A percentile compares a stretch with the other conserved stretches of the same genome.
These are phyloP conservation scores for Populus davidiana DNA, from an alignment of 345 rosid genomes.

Conservation along the genomic window DNA sequence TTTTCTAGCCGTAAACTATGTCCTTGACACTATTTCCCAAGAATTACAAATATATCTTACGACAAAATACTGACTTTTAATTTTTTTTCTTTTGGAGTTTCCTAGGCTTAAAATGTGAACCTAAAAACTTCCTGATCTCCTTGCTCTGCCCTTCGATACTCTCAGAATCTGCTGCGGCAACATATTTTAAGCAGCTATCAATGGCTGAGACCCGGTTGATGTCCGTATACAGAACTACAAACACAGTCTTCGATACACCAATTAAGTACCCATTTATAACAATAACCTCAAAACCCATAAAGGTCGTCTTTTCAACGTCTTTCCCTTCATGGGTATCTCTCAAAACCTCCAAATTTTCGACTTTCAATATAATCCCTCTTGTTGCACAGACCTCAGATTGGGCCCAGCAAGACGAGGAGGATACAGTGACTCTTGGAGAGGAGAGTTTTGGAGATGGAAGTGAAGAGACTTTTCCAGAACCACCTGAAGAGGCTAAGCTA, in stretches of 20 bases:
- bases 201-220: slow-evolving; percentile 5
- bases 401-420: slow-evolving; percentile 15
- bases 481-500: slow-evolving; percentile 77
- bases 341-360: not conserved
- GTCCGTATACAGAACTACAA: slow-evolving; percentile 1
- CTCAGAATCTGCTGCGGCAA: slow-evolving; percentile 9
- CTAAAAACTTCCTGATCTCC: not conserved
- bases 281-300: not conserved
- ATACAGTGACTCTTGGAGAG: slow-evolving; percentile 29
- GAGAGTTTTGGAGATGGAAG: slow-evolving; percentile 18
- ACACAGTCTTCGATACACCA: not conserved
- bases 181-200: slow-evolving; percentile 8
- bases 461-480: slow-evolving; percentile 23
- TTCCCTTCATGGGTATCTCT: slow-evolving; percentile 2
- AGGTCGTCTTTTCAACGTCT: not conserved
- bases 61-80: not conserved
- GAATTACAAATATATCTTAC: not conserved
- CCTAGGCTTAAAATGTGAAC: not conserved
- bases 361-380: slow-evolving; percentile 26
- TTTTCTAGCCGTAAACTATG: too few species aligned
- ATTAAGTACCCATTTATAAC: not conserved
- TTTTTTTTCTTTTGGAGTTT: not conserved
- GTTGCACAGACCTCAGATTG: slow-evolving; percentile 54
- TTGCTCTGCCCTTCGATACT: not conserved
- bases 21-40: too few species aligned